Evolutionary conservation across 192 early-diverging fungal species (phyloP), one percentile per base, ranked within the genome.

Genomic region (Coemansia sp.): DNA sequence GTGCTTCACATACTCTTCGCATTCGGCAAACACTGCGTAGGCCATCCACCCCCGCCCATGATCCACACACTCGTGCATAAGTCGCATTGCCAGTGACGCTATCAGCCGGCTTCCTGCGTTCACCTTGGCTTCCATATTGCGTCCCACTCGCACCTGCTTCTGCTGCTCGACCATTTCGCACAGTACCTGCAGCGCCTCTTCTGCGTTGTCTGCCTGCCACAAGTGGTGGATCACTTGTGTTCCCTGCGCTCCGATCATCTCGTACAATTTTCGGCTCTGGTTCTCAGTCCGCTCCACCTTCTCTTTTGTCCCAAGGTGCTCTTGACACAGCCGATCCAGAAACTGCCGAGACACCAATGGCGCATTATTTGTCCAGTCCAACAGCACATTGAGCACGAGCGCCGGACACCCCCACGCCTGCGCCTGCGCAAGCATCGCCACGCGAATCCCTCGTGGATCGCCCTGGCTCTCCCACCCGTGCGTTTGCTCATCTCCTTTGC

Each of bases 351-450:
- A 60, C 3, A 67, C 51, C 5, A 50, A 51, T 1, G 19, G 12
- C 2, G 41, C 57, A 11, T 41, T 37, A 2, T 37, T 58, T 5
- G 22, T 51, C 61, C 67, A 68, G 17, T 68, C 72, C 1, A 74
- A 51, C 56, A 74, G 50, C 8, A 67, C 17, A 39, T 74, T 75
- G n/a, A 78, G 21, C 32, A 72, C 10, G 5, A 78, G 49, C 2
- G 62, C 69, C 5, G 63, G 58, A 9, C 62, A 69, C 12, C 27
- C 10, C 17, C 38, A 10, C 4, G 62, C 5, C 23, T 49, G 32
- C 22, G 69, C 69, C 37, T 53, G 45, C n/a, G 17, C 22, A 2
- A 43, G 3, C 27, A 72, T 37, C 6, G 75, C 75, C 15, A 56
- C 48, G 17, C 27, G 62, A 25, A 52, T 41, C 6, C 8, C 29